Evolutionary conservation across 108 stramenopile genomes (phyloP).

Genomic region (Cyclotella sp.): DNA sequence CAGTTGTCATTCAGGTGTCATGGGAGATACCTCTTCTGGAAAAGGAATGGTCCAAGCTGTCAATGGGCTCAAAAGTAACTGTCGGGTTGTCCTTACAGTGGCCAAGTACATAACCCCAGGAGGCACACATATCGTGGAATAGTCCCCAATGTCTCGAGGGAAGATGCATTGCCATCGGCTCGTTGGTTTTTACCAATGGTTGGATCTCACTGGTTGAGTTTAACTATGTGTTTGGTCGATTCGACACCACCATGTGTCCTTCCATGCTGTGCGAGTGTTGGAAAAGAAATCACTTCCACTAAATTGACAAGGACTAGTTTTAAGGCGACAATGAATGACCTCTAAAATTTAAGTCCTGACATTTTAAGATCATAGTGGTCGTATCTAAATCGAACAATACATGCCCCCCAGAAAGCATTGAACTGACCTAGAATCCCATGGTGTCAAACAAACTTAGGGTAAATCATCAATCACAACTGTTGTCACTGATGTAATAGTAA

Average conservation of each 20-base stretch:
- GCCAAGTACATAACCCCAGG: conserved; percentile 91
- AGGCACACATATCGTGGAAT: conserved; percentile 91
- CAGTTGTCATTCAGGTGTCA: conserved; percentile 91
- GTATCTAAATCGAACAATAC: no score
- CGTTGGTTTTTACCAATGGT: conserved; percentile 55
- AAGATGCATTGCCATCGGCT: conserved; percentile 56
- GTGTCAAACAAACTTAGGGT: no score
- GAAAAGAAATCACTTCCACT: neutral
- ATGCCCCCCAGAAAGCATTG: neutral
- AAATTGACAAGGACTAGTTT: neutral
- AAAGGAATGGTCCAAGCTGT: conserved; percentile 98
- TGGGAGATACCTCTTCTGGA: conserved; percentile 91
- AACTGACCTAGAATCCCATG: no score
- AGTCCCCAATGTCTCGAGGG: conserved; percentile 63
- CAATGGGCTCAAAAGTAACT: conserved; percentile 91
- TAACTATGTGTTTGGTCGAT: conserved; percentile 51
- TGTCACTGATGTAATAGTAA: conserved; percentile 50
- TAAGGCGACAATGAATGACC: no score
- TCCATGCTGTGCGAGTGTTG: conserved; percentile 1
- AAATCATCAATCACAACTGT: conserved; percentile 50
- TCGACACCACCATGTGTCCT: conserved; percentile 55
- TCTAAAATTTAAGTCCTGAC: no score
- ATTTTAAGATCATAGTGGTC: no score
- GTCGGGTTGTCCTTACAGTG: conserved; percentile 92
- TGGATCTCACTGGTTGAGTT: conserved; percentile 78